Conservation (phyloP, 768 basidiomycete species). For the Leccinum incarnatum region DNA sequence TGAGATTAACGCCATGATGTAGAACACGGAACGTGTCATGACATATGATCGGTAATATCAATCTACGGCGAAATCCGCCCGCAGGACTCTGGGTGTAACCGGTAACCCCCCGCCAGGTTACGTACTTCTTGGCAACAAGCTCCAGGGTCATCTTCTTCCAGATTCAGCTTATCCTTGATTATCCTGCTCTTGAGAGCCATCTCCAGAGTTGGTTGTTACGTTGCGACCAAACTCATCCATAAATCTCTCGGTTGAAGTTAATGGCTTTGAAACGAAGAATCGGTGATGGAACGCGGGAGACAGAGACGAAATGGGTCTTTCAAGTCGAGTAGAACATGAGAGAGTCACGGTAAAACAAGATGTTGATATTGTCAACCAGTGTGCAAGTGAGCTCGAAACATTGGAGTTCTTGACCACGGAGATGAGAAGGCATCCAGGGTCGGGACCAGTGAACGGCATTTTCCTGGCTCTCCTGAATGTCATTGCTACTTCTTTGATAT, state of each 20-base stretch:
- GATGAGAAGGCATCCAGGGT: not conserved
- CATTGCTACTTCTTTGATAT: not conserved
- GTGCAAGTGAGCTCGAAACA: not conserved
- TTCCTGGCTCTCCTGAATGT: not conserved
- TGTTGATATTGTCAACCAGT: not conserved
- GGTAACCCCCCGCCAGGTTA: not conserved
- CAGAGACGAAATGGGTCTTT: not conserved
- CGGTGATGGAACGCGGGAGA: not conserved
- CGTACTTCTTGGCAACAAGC: not conserved
- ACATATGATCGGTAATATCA: not conserved
- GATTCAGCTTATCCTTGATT: constrained; percentile 1
- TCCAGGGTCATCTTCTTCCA: not conserved
- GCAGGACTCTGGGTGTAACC: not conserved
- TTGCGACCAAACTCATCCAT: not conserved
- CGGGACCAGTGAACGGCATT: not conserved
- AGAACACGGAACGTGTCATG: not conserved
- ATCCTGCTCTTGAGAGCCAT: not conserved
- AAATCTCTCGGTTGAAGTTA: not conserved
- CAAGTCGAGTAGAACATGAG: not conserved
- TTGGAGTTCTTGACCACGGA: constrained; percentile 1
- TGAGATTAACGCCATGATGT: not conserved
- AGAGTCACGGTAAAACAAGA: not conserved
- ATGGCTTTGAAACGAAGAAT: not conserved
- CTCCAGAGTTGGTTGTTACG: not conserved
- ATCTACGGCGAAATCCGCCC: not conserved